Base-by-base conservation (phyloP, 2,329 filamentous ascomycete species). In the Aureobasidium subglaciale region DNA sequence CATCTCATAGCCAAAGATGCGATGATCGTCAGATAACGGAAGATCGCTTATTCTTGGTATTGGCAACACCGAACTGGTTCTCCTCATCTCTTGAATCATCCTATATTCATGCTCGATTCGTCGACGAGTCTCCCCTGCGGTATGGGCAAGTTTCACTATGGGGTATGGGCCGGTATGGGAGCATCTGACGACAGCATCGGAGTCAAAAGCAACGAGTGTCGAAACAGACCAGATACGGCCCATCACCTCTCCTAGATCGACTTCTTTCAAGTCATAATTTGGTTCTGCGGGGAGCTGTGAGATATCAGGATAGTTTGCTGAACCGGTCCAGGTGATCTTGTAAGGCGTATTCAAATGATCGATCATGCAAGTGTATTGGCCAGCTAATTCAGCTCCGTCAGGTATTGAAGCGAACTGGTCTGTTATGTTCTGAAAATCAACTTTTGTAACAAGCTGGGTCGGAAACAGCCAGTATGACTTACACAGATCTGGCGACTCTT, bases 281-380 rank as follows among this genome's bases (percentile, higher is more conserved):
- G 9, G 30, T 10, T 13, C 18, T 25, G 24, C 20, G 25, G 32
- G 46, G 34, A 50, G 30, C 10, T 38, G 11, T 18, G 46, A 13
- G 9, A 50, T 25, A 10, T 50, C 46, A 16, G 46, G 46, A 1
- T 16, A 15, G 37, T 38, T 25, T 3, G 20, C 11, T 38, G 46
- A 50, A 16, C 46, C 46, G 13, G 11, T 50, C 46, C 46, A 50
- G 46, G 13, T 37, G 46, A 37, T 13, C 10, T 30, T 37, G 46
- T 38, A 20, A 2, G 46, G 32, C 20, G 37, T 50, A 5, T 38
- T 38, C 1, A 5, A 22, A 37, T 50, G 11, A 37, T 50, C 46
- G 5, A 50, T 27, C 5, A 38, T 13, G 22, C 46, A 50, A 1
- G 29, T 37, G 16, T 50, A 50, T n/a, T 50, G 20, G 30, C 46